Conservation (phyloP, 192 early-diverging fungal species). For the Linnemannia hyalina region DNA sequence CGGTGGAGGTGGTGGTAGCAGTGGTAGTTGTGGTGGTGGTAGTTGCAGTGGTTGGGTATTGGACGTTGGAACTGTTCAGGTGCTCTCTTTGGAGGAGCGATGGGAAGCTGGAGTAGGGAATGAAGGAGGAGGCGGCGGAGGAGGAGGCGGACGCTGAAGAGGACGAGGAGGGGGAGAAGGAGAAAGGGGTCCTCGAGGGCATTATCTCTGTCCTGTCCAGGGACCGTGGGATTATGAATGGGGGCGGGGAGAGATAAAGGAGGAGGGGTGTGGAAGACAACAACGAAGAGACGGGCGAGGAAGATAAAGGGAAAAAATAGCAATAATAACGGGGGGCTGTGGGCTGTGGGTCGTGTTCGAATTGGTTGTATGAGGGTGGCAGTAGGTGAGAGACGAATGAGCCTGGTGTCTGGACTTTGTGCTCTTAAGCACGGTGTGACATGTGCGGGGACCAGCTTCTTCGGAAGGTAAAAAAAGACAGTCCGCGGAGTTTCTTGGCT, state of each 20-base stretch:
- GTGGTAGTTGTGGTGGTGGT: background rate
- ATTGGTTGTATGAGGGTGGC: background rate
- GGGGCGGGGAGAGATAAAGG: background rate
- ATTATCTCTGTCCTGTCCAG: constrained; percentile 11
- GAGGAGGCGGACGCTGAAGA: constrained; percentile 21
- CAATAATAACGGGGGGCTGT: background rate
- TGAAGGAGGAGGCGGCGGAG: constrained; percentile 29
- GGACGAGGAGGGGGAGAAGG: constrained; percentile 28
- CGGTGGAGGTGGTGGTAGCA: background rate
- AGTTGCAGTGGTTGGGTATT: background rate
- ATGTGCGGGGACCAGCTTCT: background rate
- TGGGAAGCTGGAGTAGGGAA: constrained; percentile 19
- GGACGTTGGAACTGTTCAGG: constrained; percentile 3
- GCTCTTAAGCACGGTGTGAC: background rate
- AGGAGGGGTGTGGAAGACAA: background rate
- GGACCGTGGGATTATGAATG: background rate
- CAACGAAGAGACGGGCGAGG: background rate
- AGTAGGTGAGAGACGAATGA: background rate
- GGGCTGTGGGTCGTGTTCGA: background rate
- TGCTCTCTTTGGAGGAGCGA: constrained; percentile 1
- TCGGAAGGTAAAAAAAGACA: background rate
- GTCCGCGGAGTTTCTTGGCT: background rate
- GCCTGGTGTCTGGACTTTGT: background rate
- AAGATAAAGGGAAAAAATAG: background rate
- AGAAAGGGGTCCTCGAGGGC: constrained; percentile 30